Base-by-base conservation (phyloP, 768 basidiomycete genomes). In the Leccinellum rugosiceps region DNA sequence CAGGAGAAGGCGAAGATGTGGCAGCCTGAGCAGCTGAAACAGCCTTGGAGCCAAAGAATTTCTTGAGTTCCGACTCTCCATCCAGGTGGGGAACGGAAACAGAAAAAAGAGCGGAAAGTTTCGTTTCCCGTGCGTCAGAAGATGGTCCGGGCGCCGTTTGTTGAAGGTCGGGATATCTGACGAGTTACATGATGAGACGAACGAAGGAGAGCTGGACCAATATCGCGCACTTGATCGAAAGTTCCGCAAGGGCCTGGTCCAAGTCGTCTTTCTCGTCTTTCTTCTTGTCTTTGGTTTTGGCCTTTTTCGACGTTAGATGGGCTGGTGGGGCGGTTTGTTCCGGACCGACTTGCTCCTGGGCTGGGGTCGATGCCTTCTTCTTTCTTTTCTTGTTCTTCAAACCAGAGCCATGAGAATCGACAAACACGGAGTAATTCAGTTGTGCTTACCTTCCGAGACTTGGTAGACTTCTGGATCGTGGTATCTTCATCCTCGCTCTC, bases 11-110 rank as follows among this genome's bases (percentile, higher is more conserved):
- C 1, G 77, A 61, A 4, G 75, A 53, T 3, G 64, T 63, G 13
- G 72, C 61, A 19, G 72, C 70, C 70, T 82, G 83, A 28, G 78
- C 80, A 2, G 87, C 83, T n/a, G 79, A 77, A 9, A 98, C 82
- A 56, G 97, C 94, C 65, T 87, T 90, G 19, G 91, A 82, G 2
- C 96, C 96, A 68, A 99, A 99, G 79, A 98, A 96, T 61, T 86
- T 88, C 55, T 90, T 86, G 74, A 98, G 83, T 68, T 99, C 97
- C 0, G 88, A 88, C 58, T 96, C 94, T 11, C 86, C 79, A 60
- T 98, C 94, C 15, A 99, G 83, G 63, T 92, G 80, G 41, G 87
- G 77, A 1, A 87, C 77, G 1, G 91, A 92, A n/a, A 96, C 86
- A 0, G 90, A 77, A 19, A 96, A 78, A 1, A 97, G 82, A 48